These are phyloP conservation scores for Peronosclerospora sorghi DNA, from an alignment of 352 stramenopile genomes.

Conservation along the genomic window DNA sequence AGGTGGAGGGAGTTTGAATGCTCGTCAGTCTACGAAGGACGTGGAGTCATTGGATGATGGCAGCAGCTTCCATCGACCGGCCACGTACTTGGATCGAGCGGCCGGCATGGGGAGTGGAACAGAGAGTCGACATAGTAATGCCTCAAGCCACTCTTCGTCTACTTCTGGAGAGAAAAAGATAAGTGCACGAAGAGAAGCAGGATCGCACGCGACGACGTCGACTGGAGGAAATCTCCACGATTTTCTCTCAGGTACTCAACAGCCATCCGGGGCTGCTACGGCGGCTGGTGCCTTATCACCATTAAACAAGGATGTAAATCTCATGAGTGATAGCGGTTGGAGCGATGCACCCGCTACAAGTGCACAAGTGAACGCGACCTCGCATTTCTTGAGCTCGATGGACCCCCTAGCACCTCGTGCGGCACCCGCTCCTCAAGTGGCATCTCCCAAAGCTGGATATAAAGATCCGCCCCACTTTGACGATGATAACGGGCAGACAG, in stretches of 20 bases:
- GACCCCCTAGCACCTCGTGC: constrained; percentile 39
- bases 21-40: constrained; percentile 6
- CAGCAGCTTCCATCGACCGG: constrained; percentile 31
- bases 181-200: constrained; percentile 25
- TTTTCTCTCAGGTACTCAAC: constrained; percentile 54
- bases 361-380: constrained; percentile 14
- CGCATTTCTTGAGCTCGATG: constrained; percentile 58
- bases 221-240: constrained; percentile 48
- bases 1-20: constrained; percentile 14
- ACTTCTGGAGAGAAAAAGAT: constrained; percentile 14
- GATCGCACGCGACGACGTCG: constrained; percentile 14
- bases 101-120: constrained; percentile 3
- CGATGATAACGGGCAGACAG: constrained; percentile 65
- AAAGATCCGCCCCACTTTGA: constrained; percentile 61
- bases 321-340: constrained; percentile 61
- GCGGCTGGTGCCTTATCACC: constrained; percentile 5
- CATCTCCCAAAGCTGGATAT: constrained; percentile 10
- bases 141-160: constrained; percentile 9
- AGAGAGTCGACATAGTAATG: constrained; percentile 19
- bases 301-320: constrained; percentile 43
- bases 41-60: constrained; percentile 9
- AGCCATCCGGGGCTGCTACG: constrained; percentile 4
- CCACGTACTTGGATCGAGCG: constrained; percentile 56
- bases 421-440: constrained; percentile 9
- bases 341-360: constrained; percentile 16